phyloP scores from a whole-genome alignment of 805 yeast genomes.

The Candida palmyrensis region DNA sequence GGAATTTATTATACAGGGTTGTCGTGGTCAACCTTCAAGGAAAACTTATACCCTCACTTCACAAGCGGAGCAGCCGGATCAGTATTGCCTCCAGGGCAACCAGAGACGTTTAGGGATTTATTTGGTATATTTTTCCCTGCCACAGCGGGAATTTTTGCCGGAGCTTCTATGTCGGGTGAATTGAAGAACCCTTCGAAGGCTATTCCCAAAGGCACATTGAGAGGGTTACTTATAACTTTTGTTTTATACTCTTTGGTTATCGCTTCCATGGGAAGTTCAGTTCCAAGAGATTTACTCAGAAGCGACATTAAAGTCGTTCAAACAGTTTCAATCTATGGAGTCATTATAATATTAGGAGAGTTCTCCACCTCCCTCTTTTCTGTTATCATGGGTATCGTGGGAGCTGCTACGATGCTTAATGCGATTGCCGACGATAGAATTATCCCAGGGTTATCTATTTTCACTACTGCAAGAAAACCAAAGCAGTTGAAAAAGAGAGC shows the following conservation, averaged over 20 bases:
- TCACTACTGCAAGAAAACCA: slow-evolving; percentile 40
- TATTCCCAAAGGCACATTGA: slow-evolving; percentile 90
- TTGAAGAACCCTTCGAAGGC: slow-evolving; percentile 78
- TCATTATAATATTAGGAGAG: slow-evolving; percentile 81
- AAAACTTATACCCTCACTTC: slow-evolving; percentile 72
- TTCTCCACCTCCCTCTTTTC: slow-evolving; percentile 87
- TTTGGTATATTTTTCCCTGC: slow-evolving; percentile 98
- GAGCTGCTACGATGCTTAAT: slow-evolving; percentile 86
- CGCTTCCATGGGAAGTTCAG: slow-evolving; percentile 68
- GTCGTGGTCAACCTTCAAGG: slow-evolving; percentile 57
- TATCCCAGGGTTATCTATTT: slow-evolving; percentile 68
- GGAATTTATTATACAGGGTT: slow-evolving; percentile 64
- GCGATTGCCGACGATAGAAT: slow-evolving; percentile 89
- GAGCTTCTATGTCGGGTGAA: slow-evolving; percentile 98
- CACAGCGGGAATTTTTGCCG: slow-evolving; percentile 97
- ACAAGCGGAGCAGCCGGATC: slow-evolving; percentile 94
- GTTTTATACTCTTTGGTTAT: slow-evolving; percentile 75
- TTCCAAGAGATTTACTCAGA: slow-evolving; percentile 74
- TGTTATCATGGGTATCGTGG: slow-evolving; percentile 91
- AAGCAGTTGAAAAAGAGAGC: slow-evolving; percentile 41
- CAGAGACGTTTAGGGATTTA: slow-evolving; percentile 75
- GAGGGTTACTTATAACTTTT: slow-evolving; percentile 78
- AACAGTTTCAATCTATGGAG: slow-evolving; percentile 64
- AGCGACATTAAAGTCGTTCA: slow-evolving; percentile 83
- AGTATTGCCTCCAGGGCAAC: slow-evolving; percentile 38